phyloP scores from a whole-genome alignment of 306 rosid species.

The Leucaena leucocephala region DNA sequence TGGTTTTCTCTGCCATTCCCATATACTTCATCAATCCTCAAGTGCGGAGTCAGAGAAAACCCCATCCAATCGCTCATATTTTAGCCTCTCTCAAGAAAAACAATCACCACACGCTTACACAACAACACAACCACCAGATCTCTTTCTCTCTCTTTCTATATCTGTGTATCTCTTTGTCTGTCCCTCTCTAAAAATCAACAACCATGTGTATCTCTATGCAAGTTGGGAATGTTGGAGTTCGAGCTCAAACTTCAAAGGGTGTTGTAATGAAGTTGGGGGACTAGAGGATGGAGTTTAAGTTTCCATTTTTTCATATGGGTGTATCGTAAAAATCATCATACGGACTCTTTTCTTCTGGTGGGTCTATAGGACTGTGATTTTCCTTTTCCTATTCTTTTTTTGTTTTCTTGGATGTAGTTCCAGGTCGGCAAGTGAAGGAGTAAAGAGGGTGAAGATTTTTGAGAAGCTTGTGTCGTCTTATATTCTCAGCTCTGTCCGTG shows the following conservation, averaged over 20 bases:
- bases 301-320: background rate
- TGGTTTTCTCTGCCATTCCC: constrained; percentile 59
- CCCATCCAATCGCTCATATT: constrained; percentile 94
- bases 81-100: constrained; percentile 35
- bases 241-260: constrained; percentile 66
- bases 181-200: constrained; percentile 28
- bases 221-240: constrained; percentile 46
- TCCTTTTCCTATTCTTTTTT: no score
- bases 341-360: constrained; percentile 46
- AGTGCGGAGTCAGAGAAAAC: constrained; percentile 89
- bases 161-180: background rate
- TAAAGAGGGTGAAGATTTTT: constrained; percentile 37
- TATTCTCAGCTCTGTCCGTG: constrained; percentile 58
- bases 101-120: constrained; percentile 5
- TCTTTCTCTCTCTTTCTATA: constrained; percentile 18
- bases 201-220: constrained; percentile 38
- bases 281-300: constrained; percentile 25
- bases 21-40: constrained; percentile 76
- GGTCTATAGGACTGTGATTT: constrained; percentile 31
- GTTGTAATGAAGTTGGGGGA: background rate
- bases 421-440: background rate
- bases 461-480: constrained; percentile 52
- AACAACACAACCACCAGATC: constrained; percentile 36
- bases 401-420: background rate
- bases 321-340: constrained; percentile 39